These are phyloP conservation scores for Fusarium decemcellulare DNA, from an alignment of 2,329 filamentous ascomycete genomes.

Conservation along the genomic window DNA sequence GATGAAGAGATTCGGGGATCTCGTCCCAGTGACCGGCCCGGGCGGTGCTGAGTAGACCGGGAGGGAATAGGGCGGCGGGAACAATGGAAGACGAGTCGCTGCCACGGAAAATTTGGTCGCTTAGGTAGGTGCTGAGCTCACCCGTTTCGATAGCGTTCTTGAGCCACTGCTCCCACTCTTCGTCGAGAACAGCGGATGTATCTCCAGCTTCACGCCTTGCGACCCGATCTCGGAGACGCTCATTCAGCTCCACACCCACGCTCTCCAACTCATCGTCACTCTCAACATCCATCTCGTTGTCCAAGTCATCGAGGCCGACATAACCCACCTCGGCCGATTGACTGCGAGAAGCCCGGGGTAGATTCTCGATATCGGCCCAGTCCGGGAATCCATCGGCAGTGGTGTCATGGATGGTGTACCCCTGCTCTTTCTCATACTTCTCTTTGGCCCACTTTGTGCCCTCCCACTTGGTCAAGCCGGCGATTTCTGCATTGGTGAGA, in stretches of 20 bases:
- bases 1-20: constrained; percentile 69
- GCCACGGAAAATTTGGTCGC: constrained; percentile 56
- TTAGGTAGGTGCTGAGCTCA: constrained; percentile 61
- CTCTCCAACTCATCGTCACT: constrained; percentile 67
- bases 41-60: constrained; percentile 68
- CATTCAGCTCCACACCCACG: constrained; percentile 74
- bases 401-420: constrained; percentile 78
- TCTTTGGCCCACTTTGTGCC: constrained; percentile 88
- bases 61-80: constrained; percentile 61
- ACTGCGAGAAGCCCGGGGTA: constrained; percentile 31
- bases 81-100: constrained; percentile 44
- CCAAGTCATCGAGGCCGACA: constrained; percentile 41
- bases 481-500: constrained; percentile 79
- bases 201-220: constrained; percentile 75
- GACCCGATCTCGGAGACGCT: constrained; percentile 74
- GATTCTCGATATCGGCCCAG: constrained; percentile 59
- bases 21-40: constrained; percentile 70
- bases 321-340: constrained; percentile 31
- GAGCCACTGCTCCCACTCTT: constrained; percentile 82
- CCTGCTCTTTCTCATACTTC: constrained; percentile 82
- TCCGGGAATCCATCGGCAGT: constrained; percentile 77
- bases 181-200: constrained; percentile 71
- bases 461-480: constrained; percentile 83
- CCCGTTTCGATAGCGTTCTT: constrained; percentile 79
- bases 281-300: constrained; percentile 62